Conservation (phyloP, 371 early-diverging fungal genomes). For the Thermomucor indicae-seudaticae region DNA sequence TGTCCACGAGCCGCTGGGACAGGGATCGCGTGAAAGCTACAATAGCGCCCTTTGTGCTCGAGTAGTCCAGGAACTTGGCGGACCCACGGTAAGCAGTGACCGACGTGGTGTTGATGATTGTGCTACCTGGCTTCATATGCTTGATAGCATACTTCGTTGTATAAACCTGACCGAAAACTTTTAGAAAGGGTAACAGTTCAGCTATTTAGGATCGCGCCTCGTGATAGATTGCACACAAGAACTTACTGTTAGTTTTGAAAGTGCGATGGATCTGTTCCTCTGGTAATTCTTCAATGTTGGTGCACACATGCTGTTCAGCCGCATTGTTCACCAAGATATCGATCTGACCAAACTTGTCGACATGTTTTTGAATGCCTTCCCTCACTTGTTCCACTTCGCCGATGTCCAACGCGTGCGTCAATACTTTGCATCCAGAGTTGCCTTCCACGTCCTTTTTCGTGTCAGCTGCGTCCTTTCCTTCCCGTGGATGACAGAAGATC, state of each 20-base stretch:
- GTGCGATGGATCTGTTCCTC: conserved; percentile 13
- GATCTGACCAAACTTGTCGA: conserved; percentile 26
- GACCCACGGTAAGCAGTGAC: conserved; percentile 37
- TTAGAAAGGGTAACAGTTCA: too few species aligned
- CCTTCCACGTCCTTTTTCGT: conserved; percentile 6
- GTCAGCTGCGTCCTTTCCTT: conserved; percentile 17
- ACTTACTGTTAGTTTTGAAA: conserved; percentile 22
- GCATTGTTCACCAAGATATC: conserved; percentile 51
- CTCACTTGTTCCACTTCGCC: conserved; percentile 6
- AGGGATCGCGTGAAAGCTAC: conserved; percentile 39
- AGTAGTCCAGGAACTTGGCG: conserved; percentile 24
- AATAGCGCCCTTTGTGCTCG: conserved; percentile 32
- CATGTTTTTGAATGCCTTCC: conserved; percentile 12
- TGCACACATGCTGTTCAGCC: conserved; percentile 25
- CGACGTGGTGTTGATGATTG: conserved; percentile 38
- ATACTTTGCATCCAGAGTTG: background rate
- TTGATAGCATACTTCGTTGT: conserved; percentile 27
- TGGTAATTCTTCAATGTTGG: conserved; percentile 9
- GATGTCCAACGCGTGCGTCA: background rate
- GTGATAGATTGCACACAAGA: too few species aligned
- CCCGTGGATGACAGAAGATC: conserved; percentile 9
- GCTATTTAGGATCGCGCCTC: too few species aligned
- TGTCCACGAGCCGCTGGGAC: conserved; percentile 39
- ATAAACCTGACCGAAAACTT: conserved; percentile 24
- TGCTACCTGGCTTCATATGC: conserved; percentile 22